Evolutionary conservation across 225 moss, liverwort and hornwort genomes (phyloP).

Genomic region (Marchantia paleacea): DNA sequence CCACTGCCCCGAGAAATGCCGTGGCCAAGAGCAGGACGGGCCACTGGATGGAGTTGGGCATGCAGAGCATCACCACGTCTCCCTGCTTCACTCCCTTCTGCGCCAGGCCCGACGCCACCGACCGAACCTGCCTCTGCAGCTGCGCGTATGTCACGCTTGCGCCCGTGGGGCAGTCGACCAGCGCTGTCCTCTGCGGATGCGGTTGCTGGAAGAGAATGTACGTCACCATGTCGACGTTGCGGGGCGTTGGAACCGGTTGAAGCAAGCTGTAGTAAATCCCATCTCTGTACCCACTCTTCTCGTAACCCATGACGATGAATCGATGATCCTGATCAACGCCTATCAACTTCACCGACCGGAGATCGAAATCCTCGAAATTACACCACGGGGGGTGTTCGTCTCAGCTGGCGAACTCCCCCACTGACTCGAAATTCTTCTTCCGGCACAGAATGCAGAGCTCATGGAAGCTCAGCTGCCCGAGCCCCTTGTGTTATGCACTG

Average conservation of each 20-base stretch:
- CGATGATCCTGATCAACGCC: too few species aligned
- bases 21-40: conserved; percentile 24
- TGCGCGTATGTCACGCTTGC: conserved; percentile 29
- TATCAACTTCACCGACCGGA: too few species aligned
- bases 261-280: conserved; percentile 35
- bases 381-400: too few species aligned
- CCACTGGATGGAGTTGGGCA: conserved; percentile 37
- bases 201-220: conserved; percentile 19
- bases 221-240: conserved; percentile 23
- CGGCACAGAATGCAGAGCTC: too few species aligned
- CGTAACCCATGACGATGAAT: neutral
- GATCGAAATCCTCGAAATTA: too few species aligned
- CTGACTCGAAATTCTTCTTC: too few species aligned
- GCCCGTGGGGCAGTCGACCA: conserved; percentile 30
- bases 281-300: conserved; percentile 28
- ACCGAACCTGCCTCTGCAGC: conserved; percentile 22
- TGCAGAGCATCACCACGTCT: conserved; percentile 35
- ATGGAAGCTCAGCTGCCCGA: too few species aligned
- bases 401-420: too few species aligned
- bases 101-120: conserved; percentile 36
- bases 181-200: conserved; percentile 22
- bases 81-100: conserved; percentile 36
- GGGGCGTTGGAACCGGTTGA: conserved; percentile 3
- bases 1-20: conserved; percentile 27
- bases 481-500: too few species aligned